phyloP scores from a whole-genome alignment of 2,329 filamentous ascomycete species.

The Aspergillus bombycis region DNA sequence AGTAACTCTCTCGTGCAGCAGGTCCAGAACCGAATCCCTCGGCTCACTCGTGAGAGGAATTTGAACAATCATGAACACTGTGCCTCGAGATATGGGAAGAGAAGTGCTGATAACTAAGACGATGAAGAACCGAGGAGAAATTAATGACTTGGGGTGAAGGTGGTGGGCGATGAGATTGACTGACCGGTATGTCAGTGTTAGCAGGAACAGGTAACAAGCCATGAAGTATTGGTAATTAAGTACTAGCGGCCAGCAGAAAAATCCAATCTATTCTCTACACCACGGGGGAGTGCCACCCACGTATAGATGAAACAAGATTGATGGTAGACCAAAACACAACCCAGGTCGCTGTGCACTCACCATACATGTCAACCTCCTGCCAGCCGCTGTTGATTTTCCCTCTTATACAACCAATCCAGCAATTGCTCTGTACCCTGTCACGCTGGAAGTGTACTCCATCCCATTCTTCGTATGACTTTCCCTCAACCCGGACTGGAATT shows the following conservation, averaged over 20 bases:
- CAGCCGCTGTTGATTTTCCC: constrained; percentile 24
- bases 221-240: not conserved
- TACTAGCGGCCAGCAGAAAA: not conserved
- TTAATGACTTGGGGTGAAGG: constrained; percentile 35
- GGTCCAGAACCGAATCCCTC: constrained; percentile 18
- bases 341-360: constrained; percentile 19
- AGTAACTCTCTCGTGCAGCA: constrained; percentile 25
- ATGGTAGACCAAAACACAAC: not conserved
- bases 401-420: constrained; percentile 31
- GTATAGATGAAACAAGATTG: not conserved
- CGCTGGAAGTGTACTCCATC: constrained; percentile 45
- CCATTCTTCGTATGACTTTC: constrained; percentile 45
- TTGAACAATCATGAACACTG: constrained; percentile 38
- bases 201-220: not conserved
- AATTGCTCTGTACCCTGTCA: constrained; percentile 33
- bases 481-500: constrained; percentile 42
- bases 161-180: constrained; percentile 42
- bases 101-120: constrained; percentile 35
- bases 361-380: constrained; percentile 30
- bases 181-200: constrained; percentile 13
- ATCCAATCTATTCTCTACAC: not conserved
- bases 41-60: constrained; percentile 29
- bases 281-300: too few species aligned
- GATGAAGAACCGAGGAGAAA: constrained; percentile 38
- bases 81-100: constrained; percentile 13